Conservation (phyloP, 768 basidiomycete genomes). For the Phylloporus sp. region DNA sequence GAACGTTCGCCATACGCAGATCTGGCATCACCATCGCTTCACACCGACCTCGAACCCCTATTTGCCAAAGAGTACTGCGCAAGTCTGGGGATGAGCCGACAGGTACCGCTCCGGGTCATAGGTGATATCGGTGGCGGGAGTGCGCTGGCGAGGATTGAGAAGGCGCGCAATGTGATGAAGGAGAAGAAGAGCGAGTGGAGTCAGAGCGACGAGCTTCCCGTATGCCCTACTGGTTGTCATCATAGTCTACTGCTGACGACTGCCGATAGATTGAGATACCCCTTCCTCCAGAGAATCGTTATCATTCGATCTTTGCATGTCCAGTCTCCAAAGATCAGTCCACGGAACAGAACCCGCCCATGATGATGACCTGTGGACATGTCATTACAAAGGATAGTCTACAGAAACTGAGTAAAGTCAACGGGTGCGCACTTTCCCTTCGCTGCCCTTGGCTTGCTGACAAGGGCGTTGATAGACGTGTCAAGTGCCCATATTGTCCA, state of each 20-base stretch:
- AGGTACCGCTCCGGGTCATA: constrained; percentile 82
- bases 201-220: constrained; percentile 84
- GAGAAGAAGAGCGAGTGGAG: constrained; percentile 93
- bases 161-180: constrained; percentile 89
- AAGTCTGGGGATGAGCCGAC: constrained; percentile 81
- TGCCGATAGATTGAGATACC: constrained; percentile 84
- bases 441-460: not conserved
- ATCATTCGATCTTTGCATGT: constrained; percentile 96
- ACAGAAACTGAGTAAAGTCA: constrained; percentile 82
- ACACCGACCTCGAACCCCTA: constrained; percentile 73
- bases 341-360: constrained; percentile 89
- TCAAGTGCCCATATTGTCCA: constrained; percentile 97
- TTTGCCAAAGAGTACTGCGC: constrained; percentile 91
- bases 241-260: not conserved
- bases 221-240: constrained; percentile 29
- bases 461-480: constrained; percentile 51
- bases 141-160: constrained; percentile 88
- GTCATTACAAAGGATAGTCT: constrained; percentile 92
- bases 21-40: constrained; percentile 65
- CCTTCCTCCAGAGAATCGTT: constrained; percentile 78
- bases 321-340: constrained; percentile 98
- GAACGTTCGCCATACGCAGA: constrained; percentile 72
- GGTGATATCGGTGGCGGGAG: constrained; percentile 93
- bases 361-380: constrained; percentile 97
- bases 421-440: constrained; percentile 54